Conservation (phyloP, 169 alveolate species). For the Eimeria praecox region DNA sequence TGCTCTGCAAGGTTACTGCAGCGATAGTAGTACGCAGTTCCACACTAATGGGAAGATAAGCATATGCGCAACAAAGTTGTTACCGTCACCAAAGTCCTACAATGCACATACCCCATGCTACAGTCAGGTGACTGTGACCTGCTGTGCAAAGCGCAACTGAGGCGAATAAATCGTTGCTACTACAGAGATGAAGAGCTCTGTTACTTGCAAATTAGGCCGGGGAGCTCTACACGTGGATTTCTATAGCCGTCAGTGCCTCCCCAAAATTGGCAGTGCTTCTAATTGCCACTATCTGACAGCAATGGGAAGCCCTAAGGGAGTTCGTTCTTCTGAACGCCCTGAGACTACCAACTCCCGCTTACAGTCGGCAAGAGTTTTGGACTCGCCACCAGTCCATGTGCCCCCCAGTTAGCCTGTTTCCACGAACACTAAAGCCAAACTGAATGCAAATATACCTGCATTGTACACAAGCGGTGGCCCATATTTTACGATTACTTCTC, state of each 20-base stretch:
- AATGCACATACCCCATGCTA: background rate
- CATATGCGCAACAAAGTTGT: background rate
- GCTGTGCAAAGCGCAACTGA: background rate
- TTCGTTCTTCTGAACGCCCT: background rate
- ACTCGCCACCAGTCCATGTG: background rate
- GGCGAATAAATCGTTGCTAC: background rate
- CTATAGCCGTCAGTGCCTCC: background rate
- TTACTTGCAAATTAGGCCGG: background rate
- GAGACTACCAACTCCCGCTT: background rate
- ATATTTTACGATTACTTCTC: conserved; percentile 4
- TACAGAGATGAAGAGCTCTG: background rate
- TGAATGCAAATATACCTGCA: background rate
- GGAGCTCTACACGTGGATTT: background rate
- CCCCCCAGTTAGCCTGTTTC: background rate
- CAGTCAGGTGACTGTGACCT: background rate
- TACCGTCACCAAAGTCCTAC: background rate
- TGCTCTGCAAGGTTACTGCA: background rate
- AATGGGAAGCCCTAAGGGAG: background rate
- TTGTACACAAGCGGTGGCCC: background rate
- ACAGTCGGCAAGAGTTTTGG: background rate
- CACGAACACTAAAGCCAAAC: background rate
- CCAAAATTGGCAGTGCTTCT: background rate
- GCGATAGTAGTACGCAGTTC: background rate
- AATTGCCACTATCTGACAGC: background rate
- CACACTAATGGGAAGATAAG: background rate